phyloP scores from a whole-genome alignment of 2,329 filamentous ascomycete species.

The Helicocarpus griseus region DNA sequence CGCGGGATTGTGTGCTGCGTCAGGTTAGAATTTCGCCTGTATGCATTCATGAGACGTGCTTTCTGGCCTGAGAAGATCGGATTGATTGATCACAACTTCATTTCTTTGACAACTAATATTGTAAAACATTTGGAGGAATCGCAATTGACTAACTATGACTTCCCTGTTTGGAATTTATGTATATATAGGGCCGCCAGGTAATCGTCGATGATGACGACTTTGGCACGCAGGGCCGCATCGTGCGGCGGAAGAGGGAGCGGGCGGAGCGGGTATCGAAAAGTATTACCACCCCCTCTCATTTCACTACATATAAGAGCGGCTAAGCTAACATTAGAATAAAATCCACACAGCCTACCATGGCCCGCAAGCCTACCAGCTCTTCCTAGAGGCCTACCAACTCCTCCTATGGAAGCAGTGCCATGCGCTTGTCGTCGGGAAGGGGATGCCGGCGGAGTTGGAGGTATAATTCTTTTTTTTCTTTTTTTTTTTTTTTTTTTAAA shows the following conservation, averaged over 20 bases:
- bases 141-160: too few relatives aligned
- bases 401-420: slow-evolving; percentile 71
- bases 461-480: slow-evolving; percentile 25
- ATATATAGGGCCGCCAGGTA: slow-evolving; percentile 32
- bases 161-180: too few relatives aligned
- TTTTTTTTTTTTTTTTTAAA: background rate
- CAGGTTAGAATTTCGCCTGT: too few relatives aligned
- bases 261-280: slow-evolving; percentile 43
- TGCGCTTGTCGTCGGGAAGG: slow-evolving; percentile 59
- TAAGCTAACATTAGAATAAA: background rate
- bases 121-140: too few relatives aligned
- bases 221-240: slow-evolving; percentile 50
- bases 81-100: too few relatives aligned
- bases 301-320: too few relatives aligned
- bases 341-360: slow-evolving; percentile 46
- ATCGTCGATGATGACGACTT: slow-evolving; percentile 60
- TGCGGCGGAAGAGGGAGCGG: slow-evolving; percentile 46
- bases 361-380: slow-evolving; percentile 62
- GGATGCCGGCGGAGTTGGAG: slow-evolving; percentile 65
- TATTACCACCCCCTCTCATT: too few relatives aligned
- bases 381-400: slow-evolving; percentile 74
- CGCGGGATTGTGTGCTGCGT: too few relatives aligned
- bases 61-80: too few relatives aligned
- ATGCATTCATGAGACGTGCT: too few relatives aligned
- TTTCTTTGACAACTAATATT: too few relatives aligned